Evolutionary conservation across 805 yeast genomes (phyloP), one percentile per base, ranked within the genome.

Genomic region (Wickerhamiella spandovensis): DNA sequence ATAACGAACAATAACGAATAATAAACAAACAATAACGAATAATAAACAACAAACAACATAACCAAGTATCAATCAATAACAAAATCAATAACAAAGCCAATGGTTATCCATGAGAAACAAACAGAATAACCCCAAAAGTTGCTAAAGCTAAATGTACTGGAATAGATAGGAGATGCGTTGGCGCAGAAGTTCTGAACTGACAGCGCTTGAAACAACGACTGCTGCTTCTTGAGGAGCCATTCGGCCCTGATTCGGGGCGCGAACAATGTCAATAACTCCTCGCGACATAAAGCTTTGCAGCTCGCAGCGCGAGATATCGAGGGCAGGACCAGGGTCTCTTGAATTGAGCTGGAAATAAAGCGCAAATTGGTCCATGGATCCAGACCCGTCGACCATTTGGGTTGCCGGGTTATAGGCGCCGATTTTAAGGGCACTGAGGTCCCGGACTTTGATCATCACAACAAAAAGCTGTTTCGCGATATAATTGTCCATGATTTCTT

Each of bases 401-500:
- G 50, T 24, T 2, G 46, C 24, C 13, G 44, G 41, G 45, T 52
- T 53, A 12, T 44, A 42, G 15, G 42, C 44, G 13, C 62, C 62
- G 20, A 59, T 46, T 22, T 52, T 44, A 21, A 55, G 43, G 9
- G 37, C 32, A n/a, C 53, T 38, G 28, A 51, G 24, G n/a, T 51
- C 58, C 8, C 43, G 21, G 5, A 53, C 86, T 59, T 79, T 69
- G 48, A 76, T 61, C 35, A 56, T 32, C 15, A 52, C 46, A 37
- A 53, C 46, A 46, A 61, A 81, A 80, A 67, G 79, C 76, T 62
- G 76, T 69, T 50, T 68, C 13, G 39, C 73, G 56, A 59, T 68
- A 72, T 49, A 61, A 58, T 48, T 72, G 64, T 47, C 69, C 66
- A 44, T 55, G 35, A 55, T 46, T 24, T 62, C 48, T n/a, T 56